Base-by-base conservation (phyloP, 306 rosid species). In the Prunus mira region DNA sequence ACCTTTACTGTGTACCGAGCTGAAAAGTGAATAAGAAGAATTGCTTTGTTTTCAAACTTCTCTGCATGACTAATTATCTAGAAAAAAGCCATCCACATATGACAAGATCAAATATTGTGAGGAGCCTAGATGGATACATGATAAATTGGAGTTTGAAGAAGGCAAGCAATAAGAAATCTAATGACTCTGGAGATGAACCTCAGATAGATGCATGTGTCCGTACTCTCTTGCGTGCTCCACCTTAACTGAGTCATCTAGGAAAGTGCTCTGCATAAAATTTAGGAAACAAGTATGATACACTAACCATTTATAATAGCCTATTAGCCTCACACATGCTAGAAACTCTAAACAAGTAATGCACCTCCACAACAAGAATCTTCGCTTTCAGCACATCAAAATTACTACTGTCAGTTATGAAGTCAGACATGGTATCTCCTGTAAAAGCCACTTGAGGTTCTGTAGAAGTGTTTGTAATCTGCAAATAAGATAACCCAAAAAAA, bases 1-100 rank as follows among this genome's bases (percentile, higher is more conserved):
- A 94, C 98, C 93, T 85, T 81, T 38, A 83, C 80, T 1, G 86
- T 66, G 80, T 91, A 79, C 55, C 97, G 93, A 2, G 97, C 98
- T 77, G 98, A 95, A 67, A 92, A 95, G 85, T 95, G 98, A 78
- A 95, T 89, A 75, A 95, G 85, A 82, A 95, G 96, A 79, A 93
- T 88, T 67, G 96, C 92, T 83, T 79, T 87, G 85, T 95, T 95
- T 85, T 83, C 84, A 61, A 95, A 88, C 83, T 72, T 86, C 73
- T 87, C 89, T 0, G 96, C 92, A 22, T 88, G 85, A 65, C 76
- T 82, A 71, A 95, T 68, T 75, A 95, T 90, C 98, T 95, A 91
- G 64, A 43, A 78, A 47, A 49, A 20, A 78, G 45, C 34, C 70
- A 76, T 34, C 30, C 74, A 45, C 73, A 77, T 34, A 65, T 70